Percentiles rank a stretch among this genome's conserved stretches.
Evolutionary conservation across 2,329 filamentous ascomycete species (phyloP).

Genomic region (Davidsoniella virescens): DNA sequence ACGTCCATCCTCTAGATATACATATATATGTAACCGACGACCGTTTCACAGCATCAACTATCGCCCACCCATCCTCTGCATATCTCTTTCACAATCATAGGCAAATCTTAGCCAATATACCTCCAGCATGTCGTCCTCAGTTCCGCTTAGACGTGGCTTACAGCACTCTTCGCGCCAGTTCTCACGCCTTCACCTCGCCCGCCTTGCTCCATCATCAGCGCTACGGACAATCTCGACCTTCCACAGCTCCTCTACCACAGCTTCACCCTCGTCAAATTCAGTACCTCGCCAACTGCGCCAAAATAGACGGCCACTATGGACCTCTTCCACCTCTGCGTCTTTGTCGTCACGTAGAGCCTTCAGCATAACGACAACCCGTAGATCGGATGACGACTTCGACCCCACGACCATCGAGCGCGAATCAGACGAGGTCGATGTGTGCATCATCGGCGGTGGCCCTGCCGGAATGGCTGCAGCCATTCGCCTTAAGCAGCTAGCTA

Average conservation of each 20-base stretch:
- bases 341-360: not conserved
- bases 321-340: slow-evolving; percentile 12
- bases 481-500: slow-evolving; percentile 85
- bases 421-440: slow-evolving; percentile 86
- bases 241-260: slow-evolving; percentile 11
- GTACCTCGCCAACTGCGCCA: not conserved
- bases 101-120: not conserved
- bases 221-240: not conserved
- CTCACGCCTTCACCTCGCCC: slow-evolving; percentile 13
- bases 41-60: not conserved
- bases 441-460: slow-evolving; percentile 91
- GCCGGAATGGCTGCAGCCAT: slow-evolving; percentile 88
- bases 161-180: slow-evolving; percentile 22
- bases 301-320: slow-evolving; percentile 14
- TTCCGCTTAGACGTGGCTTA: slow-evolving; percentile 25
- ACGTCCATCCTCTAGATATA: not conserved
- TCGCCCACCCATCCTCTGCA: not conserved
- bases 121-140: slow-evolving; percentile 21
- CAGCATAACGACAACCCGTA: slow-evolving; percentile 16
- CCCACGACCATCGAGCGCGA: slow-evolving; percentile 62
- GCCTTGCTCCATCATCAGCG: slow-evolving; percentile 3
- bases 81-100: not conserved
- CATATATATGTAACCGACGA: too few relatives aligned
- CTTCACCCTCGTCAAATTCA: not conserved
- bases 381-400: slow-evolving; percentile 40